Base-by-base conservation (phyloP, 768 basidiomycete species). In the Gloeostereum incarnatum region DNA sequence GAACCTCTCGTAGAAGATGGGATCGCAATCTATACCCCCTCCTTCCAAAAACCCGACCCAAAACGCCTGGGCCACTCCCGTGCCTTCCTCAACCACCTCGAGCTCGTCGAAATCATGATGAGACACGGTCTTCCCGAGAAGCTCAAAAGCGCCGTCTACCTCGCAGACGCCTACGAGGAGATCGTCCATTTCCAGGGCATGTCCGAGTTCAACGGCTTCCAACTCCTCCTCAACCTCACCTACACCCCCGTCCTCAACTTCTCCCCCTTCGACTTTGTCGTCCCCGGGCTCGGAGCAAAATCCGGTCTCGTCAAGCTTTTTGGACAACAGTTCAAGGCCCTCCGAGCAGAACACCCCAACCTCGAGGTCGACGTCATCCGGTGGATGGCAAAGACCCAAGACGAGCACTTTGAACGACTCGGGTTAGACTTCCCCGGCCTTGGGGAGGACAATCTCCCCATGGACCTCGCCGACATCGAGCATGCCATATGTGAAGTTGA, bases 401-500 rank as follows among this genome's bases (percentile, higher is more conserved):
- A 61, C 21, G 52, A 66, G 5, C 78, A 83, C 40, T 86, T 84
- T 49, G 50, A 65, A 31, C 72, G 79, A 11, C 60, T 82, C 23
- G 73, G 74, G 3, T 49, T 81, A 29, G 40, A 59, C 0, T 75
- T 79, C 45, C 58, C 65, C 0, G 70, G 69, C 13, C 58, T 81
- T 8, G 74, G 78, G 13, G 63, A 68, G 0, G 42, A 65, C 3
- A 47, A 51, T 11, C 60, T 71, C 9, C 70, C 71, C 5, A 73
- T 81, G 65, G 66, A 69, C 46, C 59, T 85, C 35, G 73, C 76
- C 25, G 86, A 89, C 52, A 62, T 88, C 38, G 86, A 89, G 59
- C 86, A 89, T 52, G 65, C 77, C 1, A 58, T 88, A 11, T 89
- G 86, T 58, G 86, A 89, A 52, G 65, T 81, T 31, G 81, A 86